Percentiles rank a stretch among this genome's conserved stretches.
These are phyloP conservation scores for Nothopassalora personata DNA, from an alignment of 2,329 filamentous ascomycete genomes.

Conservation along the genomic window DNA sequence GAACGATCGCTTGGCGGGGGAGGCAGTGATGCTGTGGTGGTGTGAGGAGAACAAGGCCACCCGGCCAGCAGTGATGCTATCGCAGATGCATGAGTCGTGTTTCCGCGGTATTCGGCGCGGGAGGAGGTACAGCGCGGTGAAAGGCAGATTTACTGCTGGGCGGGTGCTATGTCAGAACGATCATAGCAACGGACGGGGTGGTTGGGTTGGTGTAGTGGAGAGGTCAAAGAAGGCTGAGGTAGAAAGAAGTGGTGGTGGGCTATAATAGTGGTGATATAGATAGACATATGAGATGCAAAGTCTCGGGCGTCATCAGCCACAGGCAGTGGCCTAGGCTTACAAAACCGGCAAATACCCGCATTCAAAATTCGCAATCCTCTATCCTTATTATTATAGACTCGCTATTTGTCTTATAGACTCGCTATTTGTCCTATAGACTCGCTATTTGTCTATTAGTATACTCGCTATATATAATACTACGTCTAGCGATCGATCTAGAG, in stretches of 20 bases:
- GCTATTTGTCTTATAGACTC: too few species aligned
- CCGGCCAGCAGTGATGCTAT: slow-evolving; percentile 41
- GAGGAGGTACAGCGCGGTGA: slow-evolving; percentile 40
- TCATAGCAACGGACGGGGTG: slow-evolving; percentile 19
- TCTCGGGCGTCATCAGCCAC: not conserved
- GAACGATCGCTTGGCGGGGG: slow-evolving; percentile 16
- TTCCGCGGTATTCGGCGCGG: slow-evolving; percentile 43
- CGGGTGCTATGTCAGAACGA: slow-evolving; percentile 14
- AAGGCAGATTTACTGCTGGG: slow-evolving; percentile 40
- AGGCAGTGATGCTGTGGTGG: slow-evolving; percentile 14
- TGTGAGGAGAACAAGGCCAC: slow-evolving; percentile 34
- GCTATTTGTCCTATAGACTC: too few species aligned
- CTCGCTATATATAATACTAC: too few species aligned
- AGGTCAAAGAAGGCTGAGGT: not conserved
- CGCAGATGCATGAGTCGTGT: slow-evolving; percentile 35
- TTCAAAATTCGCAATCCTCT: too few species aligned
- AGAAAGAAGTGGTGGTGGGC: not conserved
- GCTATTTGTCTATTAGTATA: too few species aligned
- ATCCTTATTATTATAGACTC: too few species aligned
- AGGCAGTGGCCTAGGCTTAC: too few species aligned
- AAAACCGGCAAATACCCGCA: too few species aligned
- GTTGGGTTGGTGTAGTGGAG: not conserved
- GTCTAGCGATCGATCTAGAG: too few species aligned
- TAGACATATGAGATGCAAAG: not conserved
- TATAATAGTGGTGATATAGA: not conserved